Percentiles rank a stretch among this genome's conserved stretches.
These are phyloP conservation scores for Phyllosticta ampelicida DNA, from an alignment of 2,329 filamentous ascomycete species.

Conservation along the genomic window DNA sequence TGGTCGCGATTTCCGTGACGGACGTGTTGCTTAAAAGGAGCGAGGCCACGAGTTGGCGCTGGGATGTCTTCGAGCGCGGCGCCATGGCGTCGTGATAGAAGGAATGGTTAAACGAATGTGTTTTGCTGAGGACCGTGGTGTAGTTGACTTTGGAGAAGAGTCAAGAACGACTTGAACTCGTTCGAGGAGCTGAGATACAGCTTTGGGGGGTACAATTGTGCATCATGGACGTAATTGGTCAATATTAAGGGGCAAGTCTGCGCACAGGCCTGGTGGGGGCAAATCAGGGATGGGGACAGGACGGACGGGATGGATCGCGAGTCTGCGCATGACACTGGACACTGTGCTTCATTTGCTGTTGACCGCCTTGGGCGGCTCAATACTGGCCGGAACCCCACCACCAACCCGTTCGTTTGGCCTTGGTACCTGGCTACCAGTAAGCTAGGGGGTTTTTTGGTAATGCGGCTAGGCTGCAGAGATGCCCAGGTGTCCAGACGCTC, in stretches of 20 bases:
- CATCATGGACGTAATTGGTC: neutral
- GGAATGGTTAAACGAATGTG: neutral
- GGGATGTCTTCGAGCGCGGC: neutral
- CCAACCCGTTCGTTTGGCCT: neutral
- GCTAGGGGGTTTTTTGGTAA: neutral
- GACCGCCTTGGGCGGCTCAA: neutral
- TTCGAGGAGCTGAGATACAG: too few relatives aligned
- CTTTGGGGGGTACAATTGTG: too few relatives aligned
- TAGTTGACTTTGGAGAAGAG: neutral
- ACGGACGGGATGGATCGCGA: too few relatives aligned
- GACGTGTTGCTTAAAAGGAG: neutral
- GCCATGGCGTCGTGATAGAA: neutral
- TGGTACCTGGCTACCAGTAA: neutral
- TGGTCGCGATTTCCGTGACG: neutral
- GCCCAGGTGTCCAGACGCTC: neutral
- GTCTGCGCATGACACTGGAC: neutral
- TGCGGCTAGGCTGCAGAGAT: neutral
- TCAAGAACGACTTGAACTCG: too few relatives aligned
- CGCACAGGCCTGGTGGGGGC: neutral
- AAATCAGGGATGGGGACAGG: neutral
- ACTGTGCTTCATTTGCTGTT: neutral
- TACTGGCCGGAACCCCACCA: neutral
- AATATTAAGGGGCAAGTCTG: neutral
- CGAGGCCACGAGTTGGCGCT: neutral
- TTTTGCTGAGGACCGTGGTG: neutral